A percentile compares a stretch with the other conserved stretches of the same genome.
Conservation (phyloP, 2,329 filamentous ascomycete species). For the Zasmidium citrigriseum region DNA sequence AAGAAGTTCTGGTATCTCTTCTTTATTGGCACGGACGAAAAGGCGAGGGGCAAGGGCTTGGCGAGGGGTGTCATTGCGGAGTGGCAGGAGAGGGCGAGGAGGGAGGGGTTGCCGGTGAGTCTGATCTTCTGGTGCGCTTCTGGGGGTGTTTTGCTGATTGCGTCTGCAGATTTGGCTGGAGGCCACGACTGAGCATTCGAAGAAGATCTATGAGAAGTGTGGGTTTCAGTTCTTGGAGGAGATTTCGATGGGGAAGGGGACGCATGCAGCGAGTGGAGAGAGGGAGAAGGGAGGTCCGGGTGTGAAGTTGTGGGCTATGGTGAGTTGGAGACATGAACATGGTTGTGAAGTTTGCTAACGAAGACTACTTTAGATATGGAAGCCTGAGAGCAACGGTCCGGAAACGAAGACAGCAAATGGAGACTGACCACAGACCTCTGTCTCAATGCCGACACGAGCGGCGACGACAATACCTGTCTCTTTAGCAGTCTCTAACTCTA, state of each 20-base stretch:
- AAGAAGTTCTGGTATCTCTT: slow-evolving; percentile 28
- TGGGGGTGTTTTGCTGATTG: no score
- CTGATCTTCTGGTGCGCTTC: no score
- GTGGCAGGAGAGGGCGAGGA: slow-evolving; percentile 15
- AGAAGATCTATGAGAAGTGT: slow-evolving; percentile 22
- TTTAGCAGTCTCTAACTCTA: no score
- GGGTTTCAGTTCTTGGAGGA: slow-evolving; percentile 25
- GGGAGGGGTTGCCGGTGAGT: slow-evolving; percentile 19
- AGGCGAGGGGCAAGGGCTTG: slow-evolving; percentile 24
- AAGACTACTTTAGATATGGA: no score
- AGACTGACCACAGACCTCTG: no score
- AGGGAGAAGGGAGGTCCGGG: slow-evolving; percentile 24
- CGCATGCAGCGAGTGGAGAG: slow-evolving; percentile 19
- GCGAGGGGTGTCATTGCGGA: slow-evolving; percentile 19
- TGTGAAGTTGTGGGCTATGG: slow-evolving; percentile 27
- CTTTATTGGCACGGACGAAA: slow-evolving; percentile 26
- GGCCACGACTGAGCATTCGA: slow-evolving; percentile 26
- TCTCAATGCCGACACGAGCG: no score
- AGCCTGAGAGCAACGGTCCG: no score
- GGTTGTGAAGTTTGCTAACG: no score
- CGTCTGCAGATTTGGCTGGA: slow-evolving; percentile 34
- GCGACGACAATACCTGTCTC: no score
- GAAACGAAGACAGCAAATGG: no score
- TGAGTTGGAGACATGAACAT: no score
- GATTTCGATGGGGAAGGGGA: slow-evolving; percentile 23